phyloP scores from a whole-genome alignment of 208 protist species.

The Trichomonas tenax region DNA sequence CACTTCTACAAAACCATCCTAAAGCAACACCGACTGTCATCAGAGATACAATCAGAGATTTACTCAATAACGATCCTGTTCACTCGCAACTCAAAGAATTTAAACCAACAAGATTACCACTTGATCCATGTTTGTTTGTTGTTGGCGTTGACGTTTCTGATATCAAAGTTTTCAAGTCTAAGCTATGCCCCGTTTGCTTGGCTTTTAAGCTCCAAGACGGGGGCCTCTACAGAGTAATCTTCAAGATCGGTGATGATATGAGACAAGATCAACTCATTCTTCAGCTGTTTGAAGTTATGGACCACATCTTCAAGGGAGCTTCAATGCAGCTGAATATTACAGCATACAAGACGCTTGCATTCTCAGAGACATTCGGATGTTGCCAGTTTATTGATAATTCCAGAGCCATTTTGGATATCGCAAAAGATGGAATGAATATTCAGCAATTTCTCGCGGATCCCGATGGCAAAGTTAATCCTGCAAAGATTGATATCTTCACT shows the following conservation, averaged over 20 bases:
- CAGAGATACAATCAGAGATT: not conserved
- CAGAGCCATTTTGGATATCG: not conserved
- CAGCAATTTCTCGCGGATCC: not conserved
- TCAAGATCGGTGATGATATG: conserved; percentile 40
- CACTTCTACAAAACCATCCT: no score
- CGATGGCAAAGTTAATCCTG: not conserved
- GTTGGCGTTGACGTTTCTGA: not conserved
- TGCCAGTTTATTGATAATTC: conserved; percentile 8
- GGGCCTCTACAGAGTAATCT: conserved; percentile 16
- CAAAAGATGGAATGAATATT: not conserved
- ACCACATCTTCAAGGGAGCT: not conserved
- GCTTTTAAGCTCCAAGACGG: not conserved
- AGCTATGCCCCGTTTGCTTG: not conserved
- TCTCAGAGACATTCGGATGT: not conserved
- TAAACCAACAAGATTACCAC: not conserved
- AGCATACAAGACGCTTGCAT: not conserved
- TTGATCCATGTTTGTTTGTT: not conserved
- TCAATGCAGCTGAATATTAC: not conserved
- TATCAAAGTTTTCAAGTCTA: not conserved
- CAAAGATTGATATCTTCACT: not conserved
- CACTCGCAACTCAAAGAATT: not conserved
- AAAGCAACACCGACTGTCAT: not conserved
- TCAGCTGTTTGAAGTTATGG: conserved; percentile 25
- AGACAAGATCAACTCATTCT: conserved; percentile 38
- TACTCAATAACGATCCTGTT: not conserved